Conservation (phyloP, 306 rosid genomes). For the Malus asiatica region DNA sequence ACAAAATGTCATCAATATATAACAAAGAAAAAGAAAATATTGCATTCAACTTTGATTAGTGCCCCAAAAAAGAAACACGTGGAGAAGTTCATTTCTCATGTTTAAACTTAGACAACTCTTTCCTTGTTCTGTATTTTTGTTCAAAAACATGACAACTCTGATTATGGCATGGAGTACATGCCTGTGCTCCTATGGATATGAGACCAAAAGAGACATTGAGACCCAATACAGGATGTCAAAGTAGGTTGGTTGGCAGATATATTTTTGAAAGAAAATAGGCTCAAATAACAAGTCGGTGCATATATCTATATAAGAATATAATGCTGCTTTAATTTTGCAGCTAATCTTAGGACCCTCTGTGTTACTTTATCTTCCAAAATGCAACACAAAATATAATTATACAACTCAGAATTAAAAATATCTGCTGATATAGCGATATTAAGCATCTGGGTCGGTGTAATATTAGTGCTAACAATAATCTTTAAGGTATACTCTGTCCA, state of each 20-base stretch:
- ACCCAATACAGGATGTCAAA: conserved; percentile 30
- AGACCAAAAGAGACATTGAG: conserved; percentile 21
- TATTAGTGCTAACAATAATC: conserved; percentile 11
- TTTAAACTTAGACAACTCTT: too few relatives aligned
- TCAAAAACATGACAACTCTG: neutral
- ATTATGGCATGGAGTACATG: neutral
- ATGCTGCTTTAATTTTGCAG: neutral
- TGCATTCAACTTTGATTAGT: too few relatives aligned
- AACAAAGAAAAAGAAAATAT: too few relatives aligned
- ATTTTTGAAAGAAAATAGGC: neutral
- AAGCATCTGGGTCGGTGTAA: conserved; percentile 19
- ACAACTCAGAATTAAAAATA: too few relatives aligned
- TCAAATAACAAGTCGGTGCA: conserved; percentile 32
- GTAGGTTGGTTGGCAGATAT: conserved; percentile 10
- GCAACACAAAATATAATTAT: neutral
- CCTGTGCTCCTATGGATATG: too few relatives aligned
- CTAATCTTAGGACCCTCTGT: neutral
- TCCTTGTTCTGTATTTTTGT: too few relatives aligned
- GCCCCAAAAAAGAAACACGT: neutral
- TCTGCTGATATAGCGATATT: conserved; percentile 13
- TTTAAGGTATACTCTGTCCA: neutral
- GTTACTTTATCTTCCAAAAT: conserved; percentile 11
- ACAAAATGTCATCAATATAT: too few relatives aligned
- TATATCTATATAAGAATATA: neutral
- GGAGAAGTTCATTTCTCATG: neutral